phyloP scores from a whole-genome alignment of 2,329 filamentous ascomycete species.

The Venturia aucupariae region DNA sequence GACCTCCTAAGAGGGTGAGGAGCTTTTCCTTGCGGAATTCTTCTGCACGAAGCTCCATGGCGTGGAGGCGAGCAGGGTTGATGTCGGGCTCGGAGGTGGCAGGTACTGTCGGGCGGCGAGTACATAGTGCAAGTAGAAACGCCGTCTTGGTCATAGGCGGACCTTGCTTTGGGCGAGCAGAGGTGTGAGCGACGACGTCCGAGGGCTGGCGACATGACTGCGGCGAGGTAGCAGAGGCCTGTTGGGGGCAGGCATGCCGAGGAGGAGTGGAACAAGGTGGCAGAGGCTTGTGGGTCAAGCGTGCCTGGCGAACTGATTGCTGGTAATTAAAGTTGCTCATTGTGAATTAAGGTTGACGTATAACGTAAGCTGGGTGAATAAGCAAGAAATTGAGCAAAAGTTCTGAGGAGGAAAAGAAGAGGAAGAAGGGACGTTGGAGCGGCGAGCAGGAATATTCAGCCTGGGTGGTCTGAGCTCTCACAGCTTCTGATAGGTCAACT shows the following conservation, averaged over 20 bases:
- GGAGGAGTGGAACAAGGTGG: too few relatives aligned
- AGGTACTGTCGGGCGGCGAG: background rate
- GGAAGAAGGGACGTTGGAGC: background rate
- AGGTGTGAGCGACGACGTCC: background rate
- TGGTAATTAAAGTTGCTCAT: background rate
- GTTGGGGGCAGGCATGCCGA: background rate
- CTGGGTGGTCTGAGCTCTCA: background rate
- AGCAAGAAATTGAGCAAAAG: background rate
- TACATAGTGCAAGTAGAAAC: too few relatives aligned
- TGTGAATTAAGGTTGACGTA: background rate
- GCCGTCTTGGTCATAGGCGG: background rate
- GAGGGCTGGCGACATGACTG: background rate
- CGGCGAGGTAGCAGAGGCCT: background rate
- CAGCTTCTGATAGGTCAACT: background rate
- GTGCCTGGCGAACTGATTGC: background rate
- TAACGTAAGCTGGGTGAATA: background rate
- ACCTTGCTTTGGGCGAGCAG: background rate
- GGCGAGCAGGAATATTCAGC: background rate
- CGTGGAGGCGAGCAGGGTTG: too few relatives aligned
- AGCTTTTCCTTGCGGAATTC: too few relatives aligned
- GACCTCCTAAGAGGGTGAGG: too few relatives aligned
- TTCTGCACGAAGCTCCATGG: too few relatives aligned
- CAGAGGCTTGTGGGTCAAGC: background rate
- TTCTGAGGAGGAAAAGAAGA: background rate
- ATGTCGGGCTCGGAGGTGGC: too few relatives aligned